Evolutionary conservation across 2,329 filamentous ascomycete species (phyloP).

Genomic region (Aspergillus tanneri): DNA sequence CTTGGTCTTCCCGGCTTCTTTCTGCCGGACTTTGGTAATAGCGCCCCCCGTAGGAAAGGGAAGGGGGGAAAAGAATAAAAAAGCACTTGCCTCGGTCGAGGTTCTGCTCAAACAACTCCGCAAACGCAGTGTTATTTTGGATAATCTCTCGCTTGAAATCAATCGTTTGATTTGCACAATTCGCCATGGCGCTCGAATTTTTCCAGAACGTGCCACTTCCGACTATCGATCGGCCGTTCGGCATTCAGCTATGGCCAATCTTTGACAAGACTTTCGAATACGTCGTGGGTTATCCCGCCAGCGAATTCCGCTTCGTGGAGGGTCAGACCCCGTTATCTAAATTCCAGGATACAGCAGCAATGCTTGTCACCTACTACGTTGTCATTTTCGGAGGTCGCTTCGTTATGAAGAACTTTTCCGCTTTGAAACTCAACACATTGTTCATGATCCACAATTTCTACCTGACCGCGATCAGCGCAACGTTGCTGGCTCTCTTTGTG

Average conservation of each 20-base stretch:
- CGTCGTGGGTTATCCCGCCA: constrained; percentile 75
- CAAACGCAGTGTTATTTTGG: background rate
- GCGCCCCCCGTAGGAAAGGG: constrained; percentile 8
- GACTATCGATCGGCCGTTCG: constrained; percentile 88
- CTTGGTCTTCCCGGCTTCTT: constrained; percentile 3
- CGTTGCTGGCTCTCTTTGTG: constrained; percentile 78
- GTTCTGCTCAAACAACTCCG: background rate
- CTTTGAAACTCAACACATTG: constrained; percentile 81
- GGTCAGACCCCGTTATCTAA: constrained; percentile 89
- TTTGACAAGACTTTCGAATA: constrained; percentile 83
- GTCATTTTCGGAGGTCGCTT: constrained; percentile 92
- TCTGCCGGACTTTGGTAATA: constrained; percentile 11
- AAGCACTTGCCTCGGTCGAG: background rate
- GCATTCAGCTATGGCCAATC: constrained; percentile 86
- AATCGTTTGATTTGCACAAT: background rate
- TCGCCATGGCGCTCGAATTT: constrained; percentile 48
- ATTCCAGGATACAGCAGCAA: constrained; percentile 74
- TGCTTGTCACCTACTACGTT: constrained; percentile 85
- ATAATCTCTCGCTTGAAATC: background rate
- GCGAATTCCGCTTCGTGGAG: constrained; percentile 79
- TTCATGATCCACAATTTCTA: constrained; percentile 98
- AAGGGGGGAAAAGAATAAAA: background rate
- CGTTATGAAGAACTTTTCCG: constrained; percentile 80
- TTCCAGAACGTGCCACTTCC: constrained; percentile 61
- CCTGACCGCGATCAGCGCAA: constrained; percentile 79